These are phyloP conservation scores for Xerocomellus amylosporus DNA, from an alignment of 768 basidiomycete genomes.

Conservation along the genomic window DNA sequence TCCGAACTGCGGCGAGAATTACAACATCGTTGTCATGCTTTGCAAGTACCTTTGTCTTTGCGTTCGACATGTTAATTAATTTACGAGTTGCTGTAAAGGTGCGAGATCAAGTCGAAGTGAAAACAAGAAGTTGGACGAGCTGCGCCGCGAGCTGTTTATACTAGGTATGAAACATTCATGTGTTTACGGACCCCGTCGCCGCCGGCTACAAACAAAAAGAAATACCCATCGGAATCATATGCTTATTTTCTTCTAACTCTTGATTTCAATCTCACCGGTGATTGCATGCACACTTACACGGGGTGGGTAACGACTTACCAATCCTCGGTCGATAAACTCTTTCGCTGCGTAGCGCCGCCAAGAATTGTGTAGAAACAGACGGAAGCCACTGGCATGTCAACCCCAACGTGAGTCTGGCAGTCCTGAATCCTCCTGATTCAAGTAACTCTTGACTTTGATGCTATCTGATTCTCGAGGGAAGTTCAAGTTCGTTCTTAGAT, in stretches of 20 bases:
- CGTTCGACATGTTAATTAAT: constrained; percentile 25
- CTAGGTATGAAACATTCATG: constrained; percentile 21
- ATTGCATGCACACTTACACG: background rate
- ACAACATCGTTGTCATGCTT: constrained; percentile 87
- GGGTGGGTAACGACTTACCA: background rate
- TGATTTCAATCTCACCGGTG: background rate
- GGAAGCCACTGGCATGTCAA: background rate
- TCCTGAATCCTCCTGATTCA: too few species aligned
- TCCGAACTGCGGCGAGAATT: constrained; percentile 83
- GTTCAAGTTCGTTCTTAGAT: background rate
- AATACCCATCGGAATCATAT: background rate
- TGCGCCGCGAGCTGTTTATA: constrained; percentile 14
- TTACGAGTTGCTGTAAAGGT: background rate
- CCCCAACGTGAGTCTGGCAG: too few species aligned
- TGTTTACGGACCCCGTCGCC: constrained; percentile 15
- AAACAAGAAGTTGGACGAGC: background rate
- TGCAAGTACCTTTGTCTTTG: constrained; percentile 60
- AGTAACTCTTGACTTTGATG: background rate
- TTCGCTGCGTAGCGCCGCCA: background rate
- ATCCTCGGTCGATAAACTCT: background rate
- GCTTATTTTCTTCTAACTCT: background rate
- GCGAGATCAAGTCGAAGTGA: background rate
- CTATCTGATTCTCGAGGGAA: background rate
- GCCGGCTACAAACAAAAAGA: constrained; percentile 1
- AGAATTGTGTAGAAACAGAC: background rate